Conservation (phyloP, 2,329 filamentous ascomycete genomes). For the Orbilia blumenaviensis region DNA sequence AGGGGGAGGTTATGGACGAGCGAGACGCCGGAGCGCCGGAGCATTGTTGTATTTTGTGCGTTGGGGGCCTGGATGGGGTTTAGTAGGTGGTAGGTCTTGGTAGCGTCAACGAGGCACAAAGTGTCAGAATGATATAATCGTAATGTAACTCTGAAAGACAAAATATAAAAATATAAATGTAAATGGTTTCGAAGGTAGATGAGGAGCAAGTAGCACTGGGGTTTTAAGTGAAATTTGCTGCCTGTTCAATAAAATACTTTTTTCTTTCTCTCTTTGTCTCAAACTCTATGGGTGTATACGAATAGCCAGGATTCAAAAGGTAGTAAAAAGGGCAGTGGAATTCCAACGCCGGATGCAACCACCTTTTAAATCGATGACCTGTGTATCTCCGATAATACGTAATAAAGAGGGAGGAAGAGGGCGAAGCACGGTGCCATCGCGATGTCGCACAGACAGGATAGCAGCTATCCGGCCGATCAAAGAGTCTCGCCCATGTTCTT, state of each 20-base stretch:
- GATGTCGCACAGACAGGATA: slow-evolving; percentile 34
- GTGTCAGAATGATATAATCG: neutral
- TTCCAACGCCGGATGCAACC: slow-evolving; percentile 41
- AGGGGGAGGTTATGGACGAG: slow-evolving; percentile 26
- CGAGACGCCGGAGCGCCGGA: slow-evolving; percentile 47
- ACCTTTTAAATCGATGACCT: slow-evolving; percentile 18
- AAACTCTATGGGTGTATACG: slow-evolving; percentile 21
- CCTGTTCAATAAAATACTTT: neutral
- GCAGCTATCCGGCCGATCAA: slow-evolving; percentile 25
- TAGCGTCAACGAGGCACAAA: neutral
- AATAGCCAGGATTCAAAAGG: neutral
- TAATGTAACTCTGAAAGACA: neutral
- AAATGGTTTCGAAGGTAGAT: neutral
- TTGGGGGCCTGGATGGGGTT: neutral
- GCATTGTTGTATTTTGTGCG: slow-evolving; percentile 53
- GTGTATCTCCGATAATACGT: slow-evolving; percentile 8
- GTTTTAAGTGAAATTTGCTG: neutral
- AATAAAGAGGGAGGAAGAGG: neutral
- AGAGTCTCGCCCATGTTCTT: slow-evolving; percentile 7
- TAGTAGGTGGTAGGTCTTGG: neutral
- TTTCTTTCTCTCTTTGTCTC: slow-evolving; percentile 17
- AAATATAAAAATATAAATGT: neutral
- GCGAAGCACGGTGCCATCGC: slow-evolving; percentile 20
- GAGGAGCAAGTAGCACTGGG: neutral
- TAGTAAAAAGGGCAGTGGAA: neutral